Percentiles rank a stretch among this genome's conserved stretches.
Conservation (phyloP, 305 asterid species). For the Solanum hybrid region DNA sequence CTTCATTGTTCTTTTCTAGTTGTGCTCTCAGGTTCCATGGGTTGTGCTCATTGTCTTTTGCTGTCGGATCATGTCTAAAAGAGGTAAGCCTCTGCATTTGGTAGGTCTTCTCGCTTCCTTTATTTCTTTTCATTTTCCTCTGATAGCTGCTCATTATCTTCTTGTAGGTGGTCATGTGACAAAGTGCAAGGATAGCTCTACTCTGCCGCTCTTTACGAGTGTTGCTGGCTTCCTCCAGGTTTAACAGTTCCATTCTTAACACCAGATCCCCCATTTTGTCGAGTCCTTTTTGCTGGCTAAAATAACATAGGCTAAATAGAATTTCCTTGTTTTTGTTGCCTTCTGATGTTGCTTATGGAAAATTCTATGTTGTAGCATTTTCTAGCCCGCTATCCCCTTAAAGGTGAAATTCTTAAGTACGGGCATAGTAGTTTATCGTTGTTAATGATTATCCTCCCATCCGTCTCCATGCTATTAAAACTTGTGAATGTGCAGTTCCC, state of each 20-base stretch:
- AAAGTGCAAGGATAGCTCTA: background rate
- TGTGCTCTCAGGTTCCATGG: background rate
- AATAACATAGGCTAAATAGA: no score
- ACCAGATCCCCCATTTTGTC: background rate
- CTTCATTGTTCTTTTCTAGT: background rate
- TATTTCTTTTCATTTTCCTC: background rate
- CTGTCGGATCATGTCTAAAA: background rate
- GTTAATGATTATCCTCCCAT: no score
- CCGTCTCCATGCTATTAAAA: no score
- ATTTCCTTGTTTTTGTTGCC: no score
- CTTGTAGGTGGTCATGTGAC: background rate
- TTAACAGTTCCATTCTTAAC: background rate
- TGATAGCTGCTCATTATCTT: background rate
- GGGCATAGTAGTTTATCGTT: no score
- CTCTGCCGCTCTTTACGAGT: background rate
- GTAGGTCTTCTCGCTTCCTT: background rate
- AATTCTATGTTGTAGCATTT: no score
- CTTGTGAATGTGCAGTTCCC: no score
- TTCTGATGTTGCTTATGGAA: no score
- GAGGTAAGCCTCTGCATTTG: background rate
- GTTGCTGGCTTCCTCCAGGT: background rate
- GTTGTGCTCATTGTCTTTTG: background rate
- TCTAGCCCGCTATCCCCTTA: no score
- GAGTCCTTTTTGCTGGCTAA: background rate
- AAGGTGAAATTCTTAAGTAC: no score